Percentiles rank a stretch among this genome's conserved stretches.
Conservation (phyloP, 495 filamentous ascomycete genomes). For the Melanomma pulvis-pyrius region DNA sequence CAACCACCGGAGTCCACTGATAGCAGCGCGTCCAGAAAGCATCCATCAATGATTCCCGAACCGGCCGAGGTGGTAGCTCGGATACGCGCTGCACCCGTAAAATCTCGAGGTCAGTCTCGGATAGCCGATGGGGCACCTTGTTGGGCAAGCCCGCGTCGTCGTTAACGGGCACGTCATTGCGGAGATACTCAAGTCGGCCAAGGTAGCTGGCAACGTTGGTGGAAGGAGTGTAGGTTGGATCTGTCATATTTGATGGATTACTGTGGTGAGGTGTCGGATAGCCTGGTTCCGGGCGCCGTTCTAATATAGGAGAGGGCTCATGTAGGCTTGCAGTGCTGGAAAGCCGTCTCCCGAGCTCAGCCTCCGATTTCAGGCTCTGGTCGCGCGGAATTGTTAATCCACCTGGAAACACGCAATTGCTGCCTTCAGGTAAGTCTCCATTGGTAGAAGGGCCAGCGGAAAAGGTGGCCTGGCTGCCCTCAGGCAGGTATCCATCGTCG, state of each 20-base stretch:
- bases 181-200: slow-evolving; percentile 32
- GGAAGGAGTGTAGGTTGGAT: slow-evolving; percentile 1
- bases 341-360: slow-evolving; percentile 10
- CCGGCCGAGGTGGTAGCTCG: slow-evolving; percentile 31
- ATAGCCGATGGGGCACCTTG: slow-evolving; percentile 26
- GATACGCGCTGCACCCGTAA: slow-evolving; percentile 31
- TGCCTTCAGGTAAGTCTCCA: slow-evolving; percentile 3
- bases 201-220: slow-evolving; percentile 29
- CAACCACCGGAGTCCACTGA: slow-evolving; percentile 36
- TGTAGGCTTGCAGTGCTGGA: slow-evolving; percentile 9
- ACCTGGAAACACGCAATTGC: neutral
- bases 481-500: neutral
- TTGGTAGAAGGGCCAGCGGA: neutral
- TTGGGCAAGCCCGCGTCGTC: slow-evolving; percentile 28
- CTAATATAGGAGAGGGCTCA: slow-evolving; percentile 15
- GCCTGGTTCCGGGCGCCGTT: slow-evolving; percentile 7
- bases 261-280: slow-evolving; percentile 26
- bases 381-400: slow-evolving; percentile 4
- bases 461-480: neutral
- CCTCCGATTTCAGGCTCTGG: slow-evolving; percentile 13
- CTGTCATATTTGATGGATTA: slow-evolving; percentile 6
- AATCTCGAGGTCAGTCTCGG: slow-evolving; percentile 35
- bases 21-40: slow-evolving; percentile 36
- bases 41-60: slow-evolving; percentile 33
- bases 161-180: slow-evolving; percentile 36